These are phyloP conservation scores for Candida multigemmis DNA, from an alignment of 805 yeast species.

Conservation along the genomic window DNA sequence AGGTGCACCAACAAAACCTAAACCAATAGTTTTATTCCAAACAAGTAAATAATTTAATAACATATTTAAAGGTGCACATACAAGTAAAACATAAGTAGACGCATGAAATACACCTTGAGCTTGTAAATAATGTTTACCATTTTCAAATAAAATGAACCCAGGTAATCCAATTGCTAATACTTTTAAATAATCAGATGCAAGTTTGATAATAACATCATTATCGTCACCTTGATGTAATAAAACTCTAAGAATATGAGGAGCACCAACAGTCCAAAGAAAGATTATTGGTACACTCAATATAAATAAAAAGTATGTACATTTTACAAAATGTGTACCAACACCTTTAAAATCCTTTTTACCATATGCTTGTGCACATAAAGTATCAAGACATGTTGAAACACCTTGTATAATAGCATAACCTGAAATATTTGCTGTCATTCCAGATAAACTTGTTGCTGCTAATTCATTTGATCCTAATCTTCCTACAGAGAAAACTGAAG, in stretches of 20 bases:
- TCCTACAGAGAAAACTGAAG: slow-evolving; percentile 72
- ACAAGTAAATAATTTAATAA: slow-evolving; percentile 57
- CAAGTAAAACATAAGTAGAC: slow-evolving; percentile 56
- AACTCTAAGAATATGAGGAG: slow-evolving; percentile 36
- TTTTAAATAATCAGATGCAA: slow-evolving; percentile 52
- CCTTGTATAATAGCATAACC: slow-evolving; percentile 74
- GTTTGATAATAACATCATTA: slow-evolving; percentile 13
- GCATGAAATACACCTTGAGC: slow-evolving; percentile 77
- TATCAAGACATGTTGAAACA: slow-evolving; percentile 69
- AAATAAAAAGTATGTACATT: slow-evolving; percentile 53
- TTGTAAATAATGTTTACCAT: slow-evolving; percentile 65
- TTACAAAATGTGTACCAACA: slow-evolving; percentile 61
- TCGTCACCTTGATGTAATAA: slow-evolving; percentile 13
- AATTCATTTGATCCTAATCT: slow-evolving; percentile 61
- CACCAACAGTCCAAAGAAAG: slow-evolving; percentile 50
- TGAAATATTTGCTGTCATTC: slow-evolving; percentile 72
- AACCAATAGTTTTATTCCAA: slow-evolving; percentile 47
- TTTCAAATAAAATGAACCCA: slow-evolving; percentile 64
- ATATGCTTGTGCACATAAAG: slow-evolving; percentile 70
- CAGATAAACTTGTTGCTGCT: slow-evolving; percentile 67
- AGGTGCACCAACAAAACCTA: slow-evolving; percentile 74
- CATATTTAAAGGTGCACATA: slow-evolving; percentile 73
- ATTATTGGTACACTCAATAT: slow-evolving; percentile 47
- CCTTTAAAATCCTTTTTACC: slow-evolving; percentile 56
- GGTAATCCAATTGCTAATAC: slow-evolving; percentile 60